Base-by-base conservation (phyloP, 192 early-diverging fungal genomes). In the Podila clonocystis region DNA sequence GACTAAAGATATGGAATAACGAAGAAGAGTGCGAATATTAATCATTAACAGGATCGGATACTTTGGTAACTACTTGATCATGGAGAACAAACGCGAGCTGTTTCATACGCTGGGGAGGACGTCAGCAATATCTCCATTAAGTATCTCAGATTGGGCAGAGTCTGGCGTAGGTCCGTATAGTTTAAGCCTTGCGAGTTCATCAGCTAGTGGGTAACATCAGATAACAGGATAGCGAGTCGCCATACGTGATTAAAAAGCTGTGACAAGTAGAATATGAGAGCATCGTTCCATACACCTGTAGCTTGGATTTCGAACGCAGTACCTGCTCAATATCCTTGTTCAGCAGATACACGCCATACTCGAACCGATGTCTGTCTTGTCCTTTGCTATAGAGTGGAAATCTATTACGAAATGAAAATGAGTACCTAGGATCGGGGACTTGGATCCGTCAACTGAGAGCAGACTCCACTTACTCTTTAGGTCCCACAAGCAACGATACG, bases 301-400 rank as follows among this genome's bases (percentile, higher is more conserved):
- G 6, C 34, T 36, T 36, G 34, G 22, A 29, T 1, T 62, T n/a
- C 50, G 26, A 31, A 20, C 9, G 29, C 26, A 57, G 48, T 73
- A 94, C 91, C 85, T 95, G 94, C 73, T 96, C 95, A 79, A 96
- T 89, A 62, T 96, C 86, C 82, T 96, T 96, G 72, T 95, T 96
- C 62, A 96, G 50, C 36, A 96, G 70, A 82, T 94, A 96, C 5
- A 96, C 95, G 9, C 87, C 94, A 82, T 94, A 96, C 29, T 94
- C 94, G 78, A 94, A 95, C 17, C 92, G 85, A 70, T 86, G 76
- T 9, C 85, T 73, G 45, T 95, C 94, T 3, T 85, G 82, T 1
- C 93, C 92, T 83, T 88, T 90, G 5, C 85, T 63, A 80, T 87
- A 94, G 22, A 96, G 82, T 3, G 95, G 95, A 83, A 94, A 95